Percentiles rank a stretch among this genome's conserved stretches.
Conservation (phyloP, 129 eudicot species). For the Artemisia annua region DNA sequence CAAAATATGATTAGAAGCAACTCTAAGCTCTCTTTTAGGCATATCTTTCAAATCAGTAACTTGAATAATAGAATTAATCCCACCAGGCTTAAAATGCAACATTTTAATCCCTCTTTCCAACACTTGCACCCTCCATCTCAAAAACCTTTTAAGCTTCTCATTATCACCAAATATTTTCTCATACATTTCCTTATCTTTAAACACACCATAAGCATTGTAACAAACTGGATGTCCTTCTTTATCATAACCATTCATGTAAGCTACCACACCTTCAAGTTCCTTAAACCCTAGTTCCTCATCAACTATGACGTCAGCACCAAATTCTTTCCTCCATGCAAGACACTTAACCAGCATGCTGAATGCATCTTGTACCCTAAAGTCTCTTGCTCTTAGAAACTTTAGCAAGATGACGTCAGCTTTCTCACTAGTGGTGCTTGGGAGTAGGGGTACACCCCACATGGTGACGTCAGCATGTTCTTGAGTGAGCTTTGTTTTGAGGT, state of each 20-base stretch:
- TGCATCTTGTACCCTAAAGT: conserved; percentile 67
- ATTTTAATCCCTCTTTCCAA: conserved; percentile 82
- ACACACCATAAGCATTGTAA: conserved; percentile 90
- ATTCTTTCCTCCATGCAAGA: conserved; percentile 77
- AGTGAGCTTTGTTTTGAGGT: conserved; percentile 58
- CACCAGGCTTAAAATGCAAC: conserved; percentile 86
- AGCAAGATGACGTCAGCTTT: conserved; percentile 75
- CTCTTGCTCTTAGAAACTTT: conserved; percentile 88
- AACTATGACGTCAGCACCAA: conserved; percentile 63
- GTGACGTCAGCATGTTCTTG: conserved; percentile 33
- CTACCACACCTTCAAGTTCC: conserved; percentile 85
- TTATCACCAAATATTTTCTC: conserved; percentile 81
- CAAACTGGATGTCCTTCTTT: conserved; percentile 90
- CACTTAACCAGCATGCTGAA: conserved; percentile 66
- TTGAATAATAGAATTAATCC: conserved; percentile 84
- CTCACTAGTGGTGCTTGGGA: conserved; percentile 32
- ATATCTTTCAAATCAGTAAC: conserved; percentile 93
- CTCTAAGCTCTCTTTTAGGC: conserved; percentile 97
- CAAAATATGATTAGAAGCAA: conserved; percentile 80
- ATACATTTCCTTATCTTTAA: conserved; percentile 78
- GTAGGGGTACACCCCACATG: conserved; percentile 79
- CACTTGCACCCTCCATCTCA: conserved; percentile 97
- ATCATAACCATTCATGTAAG: conserved; percentile 86
- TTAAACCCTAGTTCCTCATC: conserved; percentile 86
- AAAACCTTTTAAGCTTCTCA: conserved; percentile 60